These are phyloP conservation scores for Lentinus tigrinus DNA, from an alignment of 768 basidiomycete genomes.

Conservation along the genomic window DNA sequence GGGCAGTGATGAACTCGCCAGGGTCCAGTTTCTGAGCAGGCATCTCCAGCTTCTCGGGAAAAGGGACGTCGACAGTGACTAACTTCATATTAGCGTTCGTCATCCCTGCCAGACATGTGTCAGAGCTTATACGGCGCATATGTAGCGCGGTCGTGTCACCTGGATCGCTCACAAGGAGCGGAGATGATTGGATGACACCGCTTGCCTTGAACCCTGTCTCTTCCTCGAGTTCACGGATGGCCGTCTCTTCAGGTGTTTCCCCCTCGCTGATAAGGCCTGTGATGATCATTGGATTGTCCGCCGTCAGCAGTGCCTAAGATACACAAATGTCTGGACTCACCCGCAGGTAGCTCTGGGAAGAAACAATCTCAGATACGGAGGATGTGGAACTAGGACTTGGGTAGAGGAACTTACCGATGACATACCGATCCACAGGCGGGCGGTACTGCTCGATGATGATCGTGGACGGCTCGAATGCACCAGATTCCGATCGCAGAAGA, in stretches of 20 bases:
- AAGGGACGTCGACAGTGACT: constrained; percentile 64
- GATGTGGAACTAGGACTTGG: not conserved
- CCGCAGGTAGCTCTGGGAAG: constrained; percentile 55
- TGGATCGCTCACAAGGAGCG: constrained; percentile 67
- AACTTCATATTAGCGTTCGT: constrained; percentile 92
- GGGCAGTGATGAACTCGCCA: constrained; percentile 82
- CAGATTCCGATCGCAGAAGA: constrained; percentile 71
- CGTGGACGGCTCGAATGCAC: constrained; percentile 72
- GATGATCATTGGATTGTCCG: not conserved
- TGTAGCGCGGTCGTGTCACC: constrained; percentile 41
- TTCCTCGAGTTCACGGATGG: constrained; percentile 86
- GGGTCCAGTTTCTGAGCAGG: constrained; percentile 76
- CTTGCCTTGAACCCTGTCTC: constrained; percentile 86
- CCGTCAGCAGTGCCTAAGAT: not conserved
- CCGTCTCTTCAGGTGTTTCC: constrained; percentile 78
- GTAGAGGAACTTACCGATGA: constrained; percentile 52
- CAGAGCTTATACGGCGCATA: not conserved
- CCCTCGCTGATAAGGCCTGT: constrained; percentile 81
- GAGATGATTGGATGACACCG: constrained; percentile 59
- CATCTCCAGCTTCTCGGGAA: constrained; percentile 64
- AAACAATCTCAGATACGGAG: not conserved
- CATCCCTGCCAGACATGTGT: constrained; percentile 60
- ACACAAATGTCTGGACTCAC: constrained; percentile 26
- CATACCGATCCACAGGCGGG: constrained; percentile 75
- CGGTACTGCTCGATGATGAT: constrained; percentile 91